A percentile compares a stretch with the other conserved stretches of the same genome.
phyloP scores from a whole-genome alignment of 805 yeast genomes.

The Zygoascus bituminiphila region DNA sequence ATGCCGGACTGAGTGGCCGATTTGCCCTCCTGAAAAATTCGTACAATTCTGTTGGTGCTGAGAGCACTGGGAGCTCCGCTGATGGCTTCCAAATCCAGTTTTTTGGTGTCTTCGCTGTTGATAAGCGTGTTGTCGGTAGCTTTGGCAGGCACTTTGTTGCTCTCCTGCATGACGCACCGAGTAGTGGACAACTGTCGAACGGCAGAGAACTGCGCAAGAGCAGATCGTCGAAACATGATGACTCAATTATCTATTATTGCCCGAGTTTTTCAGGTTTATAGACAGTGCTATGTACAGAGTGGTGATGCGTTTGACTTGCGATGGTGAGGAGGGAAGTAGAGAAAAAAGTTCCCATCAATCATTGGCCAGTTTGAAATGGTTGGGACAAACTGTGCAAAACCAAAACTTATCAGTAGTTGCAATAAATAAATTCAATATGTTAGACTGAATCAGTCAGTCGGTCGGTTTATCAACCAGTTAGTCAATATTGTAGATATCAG shows the following conservation, averaged over 20 bases:
- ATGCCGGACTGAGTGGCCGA: conserved; percentile 74
- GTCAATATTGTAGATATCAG: too few species aligned
- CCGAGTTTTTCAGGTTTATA: too few species aligned
- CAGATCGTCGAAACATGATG: neutral
- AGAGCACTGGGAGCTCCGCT: conserved; percentile 75
- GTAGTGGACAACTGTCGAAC: neutral
- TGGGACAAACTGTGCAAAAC: too few species aligned
- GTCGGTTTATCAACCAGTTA: too few species aligned
- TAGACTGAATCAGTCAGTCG: too few species aligned
- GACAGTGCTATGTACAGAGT: neutral
- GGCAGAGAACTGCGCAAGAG: neutral
- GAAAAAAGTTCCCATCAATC: neutral
- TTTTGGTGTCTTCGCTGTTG: conserved; percentile 7
- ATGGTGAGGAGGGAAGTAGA: neutral
- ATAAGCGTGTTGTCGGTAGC: conserved; percentile 1
- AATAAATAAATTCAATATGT: too few species aligned
- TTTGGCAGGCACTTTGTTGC: conserved; percentile 1
- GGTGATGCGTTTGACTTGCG: neutral
- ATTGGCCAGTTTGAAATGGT: neutral
- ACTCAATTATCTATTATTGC: neutral
- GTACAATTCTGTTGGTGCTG: conserved; percentile 52
- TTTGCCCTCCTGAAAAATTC: conserved; percentile 70
- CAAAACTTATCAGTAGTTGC: too few species aligned
- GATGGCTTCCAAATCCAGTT: conserved; percentile 40
- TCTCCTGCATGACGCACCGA: neutral